Base-by-base conservation (phyloP, 495 filamentous ascomycete genomes). In the Podospora sp. region DNA sequence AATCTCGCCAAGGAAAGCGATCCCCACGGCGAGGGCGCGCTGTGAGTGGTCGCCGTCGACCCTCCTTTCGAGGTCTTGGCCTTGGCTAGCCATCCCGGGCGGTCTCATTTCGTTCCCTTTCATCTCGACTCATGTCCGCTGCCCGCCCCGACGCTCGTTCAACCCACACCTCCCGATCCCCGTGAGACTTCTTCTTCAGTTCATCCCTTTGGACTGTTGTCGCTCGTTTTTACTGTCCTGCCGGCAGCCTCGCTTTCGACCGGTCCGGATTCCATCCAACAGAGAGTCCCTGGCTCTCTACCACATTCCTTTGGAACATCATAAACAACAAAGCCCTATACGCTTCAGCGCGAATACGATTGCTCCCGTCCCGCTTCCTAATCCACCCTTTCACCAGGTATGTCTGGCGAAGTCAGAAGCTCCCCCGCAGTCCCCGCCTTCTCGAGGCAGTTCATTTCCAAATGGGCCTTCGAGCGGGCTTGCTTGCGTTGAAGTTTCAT, bases 281-380 rank as follows among this genome's bases (percentile, higher is more conserved):
- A 81, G 83, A 85, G 83, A 82, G 80, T 78, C 70, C 67, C 35
- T 65, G 36, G 62, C 81, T 84, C 83, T 86, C 84, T 82, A 81
- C 76, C 81, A 87, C 84, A 83, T 83, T 87, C 84, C 66, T 87
- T 87, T 85, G 82, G 84, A 83, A 83, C 73, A 69, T 57, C 61
- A 59, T 62, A 60, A 75, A 70, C 24, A 62, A 71, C 62, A 70
- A 49, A 14, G 40, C 40, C 20, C 62, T 18, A 58, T 65, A 65
- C 60, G 33, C 36, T 58, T 46, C 40, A 33, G 21, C 40, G 29
- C 65, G 65, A 50, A 52, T 36, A n/a, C 26, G 60, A 62, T 57
- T 46, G 26, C 59, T 64, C 46, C 57, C 59, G 65, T 69, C 65
- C 65, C 50, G 66, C 69, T 69, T 68, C 67, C 65, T 20, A 20